phyloP scores from a whole-genome alignment of 2,329 filamentous ascomycete species.

The Alternaria ethzedia region DNA sequence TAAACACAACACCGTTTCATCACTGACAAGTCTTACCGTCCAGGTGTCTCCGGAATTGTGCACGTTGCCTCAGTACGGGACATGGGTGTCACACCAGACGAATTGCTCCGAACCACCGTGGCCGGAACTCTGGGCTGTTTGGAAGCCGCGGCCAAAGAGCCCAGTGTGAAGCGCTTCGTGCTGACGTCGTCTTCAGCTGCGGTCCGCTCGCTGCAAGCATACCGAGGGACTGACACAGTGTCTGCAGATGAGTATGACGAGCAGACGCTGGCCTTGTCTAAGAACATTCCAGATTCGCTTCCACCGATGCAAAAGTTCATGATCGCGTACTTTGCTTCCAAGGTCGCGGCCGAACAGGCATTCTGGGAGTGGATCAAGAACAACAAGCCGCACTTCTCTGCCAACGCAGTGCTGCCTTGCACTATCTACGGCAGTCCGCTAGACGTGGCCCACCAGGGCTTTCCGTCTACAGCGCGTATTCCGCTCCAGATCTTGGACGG shows the following conservation, averaged over 20 bases:
- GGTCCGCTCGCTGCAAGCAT: conserved; percentile 23
- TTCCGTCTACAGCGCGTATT: conserved; percentile 15
- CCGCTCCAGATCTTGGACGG: conserved; percentile 16
- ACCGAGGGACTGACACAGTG: conserved; percentile 38
- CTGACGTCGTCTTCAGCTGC: conserved; percentile 51
- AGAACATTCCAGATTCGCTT: conserved; percentile 27
- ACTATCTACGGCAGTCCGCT: conserved; percentile 21
- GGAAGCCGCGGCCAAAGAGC: conserved; percentile 48
- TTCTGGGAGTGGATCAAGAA: conserved; percentile 53
- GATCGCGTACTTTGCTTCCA: conserved; percentile 51
- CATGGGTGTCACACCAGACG: conserved; percentile 50
- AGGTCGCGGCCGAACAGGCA: conserved; percentile 51
- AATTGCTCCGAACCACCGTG: conserved; percentile 36
- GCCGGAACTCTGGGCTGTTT: conserved; percentile 48
- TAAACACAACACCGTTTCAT: not conserved
- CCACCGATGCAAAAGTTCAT: conserved; percentile 17
- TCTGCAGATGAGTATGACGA: conserved; percentile 44
- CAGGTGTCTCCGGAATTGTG: conserved; percentile 50
- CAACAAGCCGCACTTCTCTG: conserved; percentile 49
- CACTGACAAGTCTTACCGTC: not conserved
- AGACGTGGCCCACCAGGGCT: conserved; percentile 18
- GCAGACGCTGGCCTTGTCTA: conserved; percentile 38
- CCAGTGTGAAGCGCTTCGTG: conserved; percentile 52
- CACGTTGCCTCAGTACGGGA: conserved; percentile 54
- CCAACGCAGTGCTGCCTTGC: conserved; percentile 39